Evolutionary conservation across 257 asterid species (phyloP).

Genomic region (Primulina eburnea): DNA sequence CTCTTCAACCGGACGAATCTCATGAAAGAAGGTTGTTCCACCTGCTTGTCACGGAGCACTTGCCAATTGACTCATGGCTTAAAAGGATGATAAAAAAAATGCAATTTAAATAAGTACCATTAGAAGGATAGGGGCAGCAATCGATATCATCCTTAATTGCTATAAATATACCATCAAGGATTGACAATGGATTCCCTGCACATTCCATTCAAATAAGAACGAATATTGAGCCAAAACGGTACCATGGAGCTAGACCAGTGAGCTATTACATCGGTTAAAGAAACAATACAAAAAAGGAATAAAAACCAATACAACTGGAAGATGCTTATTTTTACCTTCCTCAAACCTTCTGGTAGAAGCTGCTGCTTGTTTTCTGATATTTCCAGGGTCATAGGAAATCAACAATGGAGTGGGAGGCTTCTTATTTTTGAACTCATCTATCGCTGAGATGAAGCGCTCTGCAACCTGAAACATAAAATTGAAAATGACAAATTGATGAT

Average conservation of each 20-base stretch:
- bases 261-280: too few species aligned
- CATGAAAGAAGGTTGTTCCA: conserved; percentile 84
- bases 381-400: conserved; percentile 76
- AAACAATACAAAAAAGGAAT: background rate
- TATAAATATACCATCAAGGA: conserved; percentile 87
- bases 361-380: conserved; percentile 88
- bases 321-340: conserved; percentile 52
- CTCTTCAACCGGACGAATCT: conserved; percentile 63
- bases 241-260: too few species aligned
- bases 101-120: conserved; percentile 47
- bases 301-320: background rate
- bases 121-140: conserved; percentile 79
- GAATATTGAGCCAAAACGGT: background rate
- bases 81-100: conserved; percentile 10
- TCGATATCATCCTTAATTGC: conserved; percentile 98
- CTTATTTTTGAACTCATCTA: conserved; percentile 68
- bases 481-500: conserved; percentile 12
- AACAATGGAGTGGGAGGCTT: conserved; percentile 68
- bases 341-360: conserved; percentile 90
- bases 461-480: conserved; percentile 56
- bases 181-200: conserved; percentile 81
- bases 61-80: conserved; percentile 3
- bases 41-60: conserved; percentile 50
- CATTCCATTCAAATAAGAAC: conserved; percentile 24
- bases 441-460: conserved; percentile 80